Evolutionary conservation across 352 stramenopile genomes (phyloP).

Genomic region (Pythium pectinolyticum): DNA sequence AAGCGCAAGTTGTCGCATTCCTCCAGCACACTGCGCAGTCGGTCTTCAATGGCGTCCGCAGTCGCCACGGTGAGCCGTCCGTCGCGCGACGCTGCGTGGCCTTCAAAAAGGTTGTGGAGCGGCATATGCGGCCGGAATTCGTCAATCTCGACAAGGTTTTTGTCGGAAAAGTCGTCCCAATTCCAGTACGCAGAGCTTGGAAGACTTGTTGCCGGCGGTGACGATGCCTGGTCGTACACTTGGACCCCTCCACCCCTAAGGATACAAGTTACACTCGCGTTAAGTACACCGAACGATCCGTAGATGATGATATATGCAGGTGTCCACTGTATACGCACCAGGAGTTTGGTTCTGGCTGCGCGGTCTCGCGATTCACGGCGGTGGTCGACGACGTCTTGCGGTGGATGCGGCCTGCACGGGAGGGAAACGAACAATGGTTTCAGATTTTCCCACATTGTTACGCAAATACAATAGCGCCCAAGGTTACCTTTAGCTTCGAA

Average conservation of each 20-base stretch:
- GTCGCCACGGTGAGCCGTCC: slow-evolving; percentile 57
- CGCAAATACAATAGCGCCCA: not conserved
- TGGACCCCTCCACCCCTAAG: slow-evolving; percentile 58
- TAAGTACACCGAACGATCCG: not conserved
- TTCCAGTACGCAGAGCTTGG: slow-evolving; percentile 43
- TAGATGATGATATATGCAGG: no score
- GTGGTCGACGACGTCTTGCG: slow-evolving; percentile 28
- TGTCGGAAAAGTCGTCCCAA: slow-evolving; percentile 50
- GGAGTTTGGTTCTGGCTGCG: slow-evolving; percentile 8
- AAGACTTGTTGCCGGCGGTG: slow-evolving; percentile 2
- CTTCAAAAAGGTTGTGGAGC: slow-evolving; percentile 85
- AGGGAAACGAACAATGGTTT: no score
- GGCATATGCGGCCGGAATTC: slow-evolving; percentile 78
- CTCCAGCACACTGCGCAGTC: slow-evolving; percentile 58
- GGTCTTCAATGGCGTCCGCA: slow-evolving; percentile 61
- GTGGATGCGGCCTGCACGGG: slow-evolving; percentile 51
- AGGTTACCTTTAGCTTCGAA: slow-evolving; percentile 83
- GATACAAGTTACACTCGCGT: not conserved
- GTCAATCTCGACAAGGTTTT: slow-evolving; percentile 66
- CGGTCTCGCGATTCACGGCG: slow-evolving; percentile 25
- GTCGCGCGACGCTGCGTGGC: slow-evolving; percentile 42
- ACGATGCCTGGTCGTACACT: slow-evolving; percentile 58
- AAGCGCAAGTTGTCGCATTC: slow-evolving; percentile 64
- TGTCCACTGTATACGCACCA: no score
- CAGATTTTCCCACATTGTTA: not conserved